Evolutionary conservation across 1,284 basidiomycete species (phyloP).

Genomic region (Microbotryum intermedium): DNA sequence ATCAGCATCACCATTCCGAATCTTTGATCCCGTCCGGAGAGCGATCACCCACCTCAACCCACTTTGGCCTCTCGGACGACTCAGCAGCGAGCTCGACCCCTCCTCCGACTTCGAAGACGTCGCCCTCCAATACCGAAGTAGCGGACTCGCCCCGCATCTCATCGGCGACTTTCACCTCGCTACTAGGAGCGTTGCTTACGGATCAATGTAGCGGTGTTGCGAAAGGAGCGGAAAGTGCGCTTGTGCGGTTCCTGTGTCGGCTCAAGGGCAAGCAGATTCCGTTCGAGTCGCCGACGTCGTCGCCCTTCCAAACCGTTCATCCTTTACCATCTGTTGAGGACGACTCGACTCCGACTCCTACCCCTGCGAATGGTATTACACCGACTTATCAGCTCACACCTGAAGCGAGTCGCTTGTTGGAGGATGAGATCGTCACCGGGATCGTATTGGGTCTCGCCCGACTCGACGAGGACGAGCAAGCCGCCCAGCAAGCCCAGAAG

Average conservation of each 20-base stretch:
- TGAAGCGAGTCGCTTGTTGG: slow-evolving; percentile 50
- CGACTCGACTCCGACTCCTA: neutral
- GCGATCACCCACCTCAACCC: slow-evolving; percentile 4
- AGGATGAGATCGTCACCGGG: slow-evolving; percentile 69
- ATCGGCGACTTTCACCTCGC: slow-evolving; percentile 80
- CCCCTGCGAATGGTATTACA: too few species aligned
- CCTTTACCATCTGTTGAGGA: too few species aligned
- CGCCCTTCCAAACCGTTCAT: neutral
- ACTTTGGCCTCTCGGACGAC: slow-evolving; percentile 8
- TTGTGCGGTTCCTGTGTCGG: slow-evolving; percentile 29
- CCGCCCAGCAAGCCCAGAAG: neutral
- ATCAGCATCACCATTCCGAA: neutral
- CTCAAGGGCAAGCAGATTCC: slow-evolving; percentile 17
- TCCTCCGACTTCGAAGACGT: slow-evolving; percentile 18
- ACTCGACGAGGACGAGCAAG: slow-evolving; percentile 48
- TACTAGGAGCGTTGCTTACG: slow-evolving; percentile 70
- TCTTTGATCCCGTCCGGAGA: neutral
- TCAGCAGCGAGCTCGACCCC: slow-evolving; percentile 10
- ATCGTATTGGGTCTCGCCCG: slow-evolving; percentile 80
- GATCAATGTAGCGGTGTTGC: slow-evolving; percentile 24
- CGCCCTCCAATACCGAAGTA: slow-evolving; percentile 18
- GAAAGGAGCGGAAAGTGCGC: slow-evolving; percentile 15
- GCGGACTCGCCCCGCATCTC: slow-evolving; percentile 50
- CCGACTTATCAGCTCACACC: slow-evolving; percentile 5
- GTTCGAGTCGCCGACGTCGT: slow-evolving; percentile 3